Percentiles rank a stretch among this genome's conserved stretches.
Evolutionary conservation across 2,329 filamentous ascomycete species (phyloP).

Genomic region (Cladorrhinum sp.): DNA sequence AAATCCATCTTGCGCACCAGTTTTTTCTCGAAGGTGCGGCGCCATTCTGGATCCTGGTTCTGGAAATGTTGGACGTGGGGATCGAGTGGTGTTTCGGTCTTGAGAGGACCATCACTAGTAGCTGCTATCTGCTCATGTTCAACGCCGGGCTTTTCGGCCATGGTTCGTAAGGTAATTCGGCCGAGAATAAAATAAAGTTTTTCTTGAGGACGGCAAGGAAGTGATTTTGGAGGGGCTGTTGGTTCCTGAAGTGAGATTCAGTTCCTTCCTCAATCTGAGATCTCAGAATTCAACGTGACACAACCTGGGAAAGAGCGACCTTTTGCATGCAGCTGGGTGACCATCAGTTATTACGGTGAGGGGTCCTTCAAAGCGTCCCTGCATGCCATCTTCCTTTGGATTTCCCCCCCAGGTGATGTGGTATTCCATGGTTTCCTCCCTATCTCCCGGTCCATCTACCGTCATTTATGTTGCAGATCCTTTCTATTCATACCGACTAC

Average conservation of each 20-base stretch:
- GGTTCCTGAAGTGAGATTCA: not conserved
- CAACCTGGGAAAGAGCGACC: not conserved
- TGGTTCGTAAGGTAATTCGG: not conserved
- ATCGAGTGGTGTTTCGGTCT: not conserved
- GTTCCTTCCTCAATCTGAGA: not conserved
- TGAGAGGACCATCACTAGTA: not conserved
- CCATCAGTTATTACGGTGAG: not conserved
- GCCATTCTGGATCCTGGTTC: not conserved
- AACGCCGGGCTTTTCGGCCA: not conserved
- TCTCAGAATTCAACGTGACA: not conserved
- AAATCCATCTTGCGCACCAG: slow-evolving; percentile 51
- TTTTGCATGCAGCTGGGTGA: not conserved
- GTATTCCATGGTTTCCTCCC: not conserved
- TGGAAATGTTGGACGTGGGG: not conserved
- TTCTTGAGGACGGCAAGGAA: not conserved
- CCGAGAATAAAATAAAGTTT: no score
- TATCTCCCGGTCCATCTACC: not conserved
- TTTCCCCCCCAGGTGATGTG: not conserved
- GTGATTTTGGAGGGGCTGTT: not conserved
- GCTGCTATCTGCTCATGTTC: not conserved
- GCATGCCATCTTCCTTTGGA: no score
- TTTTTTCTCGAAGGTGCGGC: slow-evolving; percentile 11
- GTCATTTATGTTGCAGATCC: not conserved
- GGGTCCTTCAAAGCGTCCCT: not conserved
- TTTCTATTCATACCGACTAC: not conserved